Evolutionary conservation across 2,329 filamentous ascomycete genomes (phyloP).

Genomic region (Leptographium flavum): DNA sequence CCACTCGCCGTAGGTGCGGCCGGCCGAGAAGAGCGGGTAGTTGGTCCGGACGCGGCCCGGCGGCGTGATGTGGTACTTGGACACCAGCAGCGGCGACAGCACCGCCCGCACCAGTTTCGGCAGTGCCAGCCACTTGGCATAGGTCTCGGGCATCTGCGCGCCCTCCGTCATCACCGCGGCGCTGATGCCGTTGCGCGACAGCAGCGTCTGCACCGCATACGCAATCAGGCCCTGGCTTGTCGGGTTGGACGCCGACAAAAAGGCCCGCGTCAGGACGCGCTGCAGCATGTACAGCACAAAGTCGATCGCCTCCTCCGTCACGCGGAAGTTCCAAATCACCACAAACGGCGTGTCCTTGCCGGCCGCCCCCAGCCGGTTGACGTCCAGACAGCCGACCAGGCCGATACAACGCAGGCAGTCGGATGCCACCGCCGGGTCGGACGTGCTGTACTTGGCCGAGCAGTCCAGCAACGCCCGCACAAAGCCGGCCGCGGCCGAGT

Average conservation of each 20-base stretch:
- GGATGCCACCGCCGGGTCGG: conserved; percentile 50
- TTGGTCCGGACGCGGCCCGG: conserved; percentile 39
- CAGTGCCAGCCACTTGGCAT: conserved; percentile 63
- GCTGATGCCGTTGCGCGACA: conserved; percentile 63
- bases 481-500: conserved; percentile 56
- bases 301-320: conserved; percentile 62
- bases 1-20: conserved; percentile 65
- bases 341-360: conserved; percentile 73
- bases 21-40: conserved; percentile 67
- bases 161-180: conserved; percentile 25
- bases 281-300: conserved; percentile 80
- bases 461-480: conserved; percentile 74
- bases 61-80: conserved; percentile 61
- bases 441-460: conserved; percentile 62
- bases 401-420: conserved; percentile 75
- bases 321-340: conserved; percentile 74
- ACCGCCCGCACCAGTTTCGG: conserved; percentile 67
- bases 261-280: conserved; percentile 78
- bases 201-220: conserved; percentile 84
- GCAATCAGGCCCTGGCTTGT: conserved; percentile 82
- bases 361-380: conserved; percentile 71
- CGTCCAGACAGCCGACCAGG: conserved; percentile 79
- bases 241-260: conserved; percentile 79
- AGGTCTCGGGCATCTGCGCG: conserved; percentile 41
- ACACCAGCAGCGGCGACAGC: conserved; percentile 76